phyloP scores from a whole-genome alignment of 192 early-diverging fungal genomes.

The Diversispora epigaea region DNA sequence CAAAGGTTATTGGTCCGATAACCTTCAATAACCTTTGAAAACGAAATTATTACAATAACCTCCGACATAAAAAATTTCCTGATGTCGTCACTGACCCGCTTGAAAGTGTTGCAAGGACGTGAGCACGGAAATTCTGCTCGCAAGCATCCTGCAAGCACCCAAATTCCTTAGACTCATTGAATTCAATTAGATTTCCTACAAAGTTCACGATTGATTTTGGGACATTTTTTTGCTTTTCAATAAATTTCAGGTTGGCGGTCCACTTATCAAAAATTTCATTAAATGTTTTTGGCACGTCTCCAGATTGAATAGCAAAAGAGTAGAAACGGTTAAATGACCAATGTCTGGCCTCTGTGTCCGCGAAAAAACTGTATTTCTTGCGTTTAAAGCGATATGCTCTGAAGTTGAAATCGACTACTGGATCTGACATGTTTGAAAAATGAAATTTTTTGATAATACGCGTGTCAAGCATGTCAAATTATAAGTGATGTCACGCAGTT shows the following conservation, averaged over 20 bases:
- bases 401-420: background rate
- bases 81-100: background rate
- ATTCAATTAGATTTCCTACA: background rate
- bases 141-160: too few relatives aligned
- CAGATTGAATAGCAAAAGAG: background rate
- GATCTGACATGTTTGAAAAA: background rate
- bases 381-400: too few relatives aligned
- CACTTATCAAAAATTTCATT: conserved; percentile 18
- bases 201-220: background rate
- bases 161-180: background rate
- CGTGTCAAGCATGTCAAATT: too few relatives aligned
- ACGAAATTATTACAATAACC: too few relatives aligned
- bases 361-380: too few relatives aligned
- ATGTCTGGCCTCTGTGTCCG: background rate
- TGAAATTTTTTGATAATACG: background rate
- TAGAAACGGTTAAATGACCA: conserved; percentile 14
- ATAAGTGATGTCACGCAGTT: too few relatives aligned
- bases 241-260: background rate
- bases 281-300: background rate
- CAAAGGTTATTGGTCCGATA: too few relatives aligned
- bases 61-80: too few relatives aligned
- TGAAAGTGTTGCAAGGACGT: background rate
- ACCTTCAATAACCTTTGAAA: too few relatives aligned
- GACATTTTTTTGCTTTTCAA: background rate
- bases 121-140: conserved; percentile 5